These are phyloP conservation scores for Punica granatum DNA, from an alignment of 345 rosid species.

Conservation along the genomic window DNA sequence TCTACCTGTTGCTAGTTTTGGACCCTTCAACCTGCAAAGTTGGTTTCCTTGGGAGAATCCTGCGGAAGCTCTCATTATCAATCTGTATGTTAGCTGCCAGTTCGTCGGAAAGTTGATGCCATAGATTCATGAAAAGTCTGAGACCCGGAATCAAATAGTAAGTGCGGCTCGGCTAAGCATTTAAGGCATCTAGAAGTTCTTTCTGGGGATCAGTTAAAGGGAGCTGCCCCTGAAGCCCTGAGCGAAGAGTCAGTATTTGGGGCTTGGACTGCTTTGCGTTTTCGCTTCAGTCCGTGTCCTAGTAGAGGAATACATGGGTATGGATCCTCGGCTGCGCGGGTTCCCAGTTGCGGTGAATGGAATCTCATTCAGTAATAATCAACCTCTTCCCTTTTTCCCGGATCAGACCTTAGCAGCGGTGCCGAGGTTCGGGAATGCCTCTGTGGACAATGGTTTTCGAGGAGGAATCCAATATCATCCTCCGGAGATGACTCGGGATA, in stretches of 20 bases:
- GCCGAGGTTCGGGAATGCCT: slow-evolving; percentile 20
- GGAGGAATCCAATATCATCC: slow-evolving; percentile 27
- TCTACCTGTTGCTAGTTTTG: neutral
- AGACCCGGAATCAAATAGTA: neutral
- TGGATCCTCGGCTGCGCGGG: slow-evolving; percentile 46
- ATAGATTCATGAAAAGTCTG: neutral
- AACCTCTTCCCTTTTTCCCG: slow-evolving; percentile 25
- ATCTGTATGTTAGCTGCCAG: neutral
- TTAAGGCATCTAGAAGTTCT: neutral
- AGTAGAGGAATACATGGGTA: slow-evolving; percentile 22
- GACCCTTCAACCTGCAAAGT: neutral
- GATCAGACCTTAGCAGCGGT: slow-evolving; percentile 34
- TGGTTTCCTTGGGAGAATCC: neutral
- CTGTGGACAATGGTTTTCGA: slow-evolving; percentile 12
- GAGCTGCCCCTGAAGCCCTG: too few relatives aligned
- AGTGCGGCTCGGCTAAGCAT: neutral
- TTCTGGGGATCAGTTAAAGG: neutral
- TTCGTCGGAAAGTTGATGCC: neutral
- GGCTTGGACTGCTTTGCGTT: too few relatives aligned
- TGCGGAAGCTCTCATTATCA: neutral
- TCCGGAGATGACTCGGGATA: slow-evolving; percentile 14
- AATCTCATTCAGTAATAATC: slow-evolving; percentile 27
- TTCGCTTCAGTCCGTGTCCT: too few relatives aligned
- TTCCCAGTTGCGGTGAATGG: slow-evolving; percentile 29
- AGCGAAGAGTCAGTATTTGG: too few relatives aligned